Conservation (phyloP, 192 early-diverging fungal genomes). For the Entomortierella parvispora region DNA sequence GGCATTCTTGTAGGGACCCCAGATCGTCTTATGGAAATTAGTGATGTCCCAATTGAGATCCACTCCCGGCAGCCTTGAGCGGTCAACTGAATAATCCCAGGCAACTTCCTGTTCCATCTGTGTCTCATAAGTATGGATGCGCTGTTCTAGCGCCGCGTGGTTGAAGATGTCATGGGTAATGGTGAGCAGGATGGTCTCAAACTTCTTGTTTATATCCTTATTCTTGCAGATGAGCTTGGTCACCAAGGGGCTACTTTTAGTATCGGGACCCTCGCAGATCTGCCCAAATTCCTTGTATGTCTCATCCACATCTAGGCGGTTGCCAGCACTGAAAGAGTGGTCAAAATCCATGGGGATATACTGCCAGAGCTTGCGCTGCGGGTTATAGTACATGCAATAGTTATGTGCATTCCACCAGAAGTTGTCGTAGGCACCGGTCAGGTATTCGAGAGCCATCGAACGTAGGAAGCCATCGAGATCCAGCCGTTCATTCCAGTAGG, state of each 20-base stretch:
- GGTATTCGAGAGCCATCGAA: slow-evolving; percentile 45
- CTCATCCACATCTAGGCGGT: slow-evolving; percentile 2
- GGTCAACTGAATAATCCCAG: slow-evolving; percentile 39
- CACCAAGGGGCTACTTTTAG: not conserved
- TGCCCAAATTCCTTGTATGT: slow-evolving; percentile 11
- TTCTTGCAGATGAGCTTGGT: slow-evolving; percentile 44
- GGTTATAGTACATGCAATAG: slow-evolving; percentile 39
- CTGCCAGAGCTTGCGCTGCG: slow-evolving; percentile 22
- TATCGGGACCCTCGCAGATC: slow-evolving; percentile 1
- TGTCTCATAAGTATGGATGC: slow-evolving; percentile 29
- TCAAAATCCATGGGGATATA: slow-evolving; percentile 53
- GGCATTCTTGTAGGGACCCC: not conserved
- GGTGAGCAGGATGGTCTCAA: slow-evolving; percentile 25
- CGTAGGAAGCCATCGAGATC: slow-evolving; percentile 43
- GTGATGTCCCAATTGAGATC: not conserved
- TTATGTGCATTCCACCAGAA: slow-evolving; percentile 47
- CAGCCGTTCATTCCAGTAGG: slow-evolving; percentile 23
- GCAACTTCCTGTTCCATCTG: slow-evolving; percentile 35
- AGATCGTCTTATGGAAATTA: slow-evolving; percentile 9
- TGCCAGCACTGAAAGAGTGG: slow-evolving; percentile 45
- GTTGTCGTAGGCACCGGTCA: slow-evolving; percentile 45
- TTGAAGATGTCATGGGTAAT: slow-evolving; percentile 26
- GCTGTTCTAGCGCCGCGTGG: slow-evolving; percentile 11
- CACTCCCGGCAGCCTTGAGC: slow-evolving; percentile 3
- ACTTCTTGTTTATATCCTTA: slow-evolving; percentile 34